Evolutionary conservation across 352 stramenopile genomes (phyloP).

Genomic region (Globisporangium lucens): DNA sequence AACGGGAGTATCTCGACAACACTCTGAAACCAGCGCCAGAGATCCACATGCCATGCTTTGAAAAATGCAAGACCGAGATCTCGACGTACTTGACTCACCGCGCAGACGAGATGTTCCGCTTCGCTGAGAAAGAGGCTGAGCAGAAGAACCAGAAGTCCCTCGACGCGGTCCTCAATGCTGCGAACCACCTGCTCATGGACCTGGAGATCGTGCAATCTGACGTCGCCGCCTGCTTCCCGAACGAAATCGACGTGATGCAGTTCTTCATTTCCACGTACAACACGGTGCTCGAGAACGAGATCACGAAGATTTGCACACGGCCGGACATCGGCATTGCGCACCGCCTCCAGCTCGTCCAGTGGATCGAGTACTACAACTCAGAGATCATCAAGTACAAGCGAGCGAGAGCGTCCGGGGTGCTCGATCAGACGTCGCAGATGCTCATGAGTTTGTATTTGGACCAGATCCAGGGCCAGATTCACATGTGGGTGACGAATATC

Average conservation of each 20-base stretch:
- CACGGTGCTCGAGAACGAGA: constrained; percentile 60
- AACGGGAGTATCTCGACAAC: constrained; percentile 74
- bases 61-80: constrained; percentile 66
- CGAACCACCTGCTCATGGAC: constrained; percentile 76
- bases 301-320: constrained; percentile 54
- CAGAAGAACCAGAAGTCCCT: constrained; percentile 56
- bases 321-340: constrained; percentile 68
- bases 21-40: constrained; percentile 42
- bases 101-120: constrained; percentile 64
- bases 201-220: constrained; percentile 76
- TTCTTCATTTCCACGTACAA: constrained; percentile 82
- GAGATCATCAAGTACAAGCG: constrained; percentile 86
- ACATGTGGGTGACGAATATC: constrained; percentile 84
- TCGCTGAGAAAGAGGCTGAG: constrained; percentile 45
- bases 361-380: constrained; percentile 87
- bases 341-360: constrained; percentile 79
- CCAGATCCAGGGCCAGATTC: constrained; percentile 74
- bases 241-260: constrained; percentile 76
- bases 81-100: constrained; percentile 45
- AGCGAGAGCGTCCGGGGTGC: constrained; percentile 56
- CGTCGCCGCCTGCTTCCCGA: constrained; percentile 67
- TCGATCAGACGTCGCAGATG: constrained; percentile 64
- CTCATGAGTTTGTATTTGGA: constrained; percentile 75
- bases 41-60: constrained; percentile 40
- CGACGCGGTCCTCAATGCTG: constrained; percentile 53